Conservation (phyloP, 139 green algal species). For the Closterium sp. region DNA sequence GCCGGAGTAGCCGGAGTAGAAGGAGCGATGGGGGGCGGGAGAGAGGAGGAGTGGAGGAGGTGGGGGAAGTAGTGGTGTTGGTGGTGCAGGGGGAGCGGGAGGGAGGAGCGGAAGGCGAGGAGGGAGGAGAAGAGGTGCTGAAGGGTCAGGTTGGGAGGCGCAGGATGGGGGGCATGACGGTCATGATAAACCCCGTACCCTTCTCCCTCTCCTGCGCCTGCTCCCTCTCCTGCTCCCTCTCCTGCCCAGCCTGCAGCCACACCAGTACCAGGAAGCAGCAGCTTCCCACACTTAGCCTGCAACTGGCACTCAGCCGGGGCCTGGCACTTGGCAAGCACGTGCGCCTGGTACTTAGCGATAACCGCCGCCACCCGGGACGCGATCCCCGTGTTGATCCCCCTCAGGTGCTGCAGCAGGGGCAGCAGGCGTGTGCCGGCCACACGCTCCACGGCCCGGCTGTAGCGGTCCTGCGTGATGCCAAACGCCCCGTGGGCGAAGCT, state of each 20-base stretch:
- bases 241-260: too few species aligned
- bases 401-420: background rate
- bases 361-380: background rate
- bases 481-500: background rate
- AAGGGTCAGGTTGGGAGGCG: background rate
- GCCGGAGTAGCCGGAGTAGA: background rate
- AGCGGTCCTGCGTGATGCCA: background rate
- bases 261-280: too few species aligned
- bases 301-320: too few species aligned
- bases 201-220: too few species aligned
- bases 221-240: too few species aligned
- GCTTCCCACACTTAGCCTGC: too few species aligned
- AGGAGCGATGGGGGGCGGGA: background rate
- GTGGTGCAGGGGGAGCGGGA: background rate
- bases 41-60: background rate
- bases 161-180: background rate
- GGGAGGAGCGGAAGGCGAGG: background rate
- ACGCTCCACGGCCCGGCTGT: background rate
- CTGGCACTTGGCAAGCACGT: background rate
- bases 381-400: background rate
- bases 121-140: background rate
- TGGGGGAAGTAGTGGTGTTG: background rate
- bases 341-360: background rate
- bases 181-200: too few species aligned
- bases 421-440: background rate